Evolutionary conservation across 2,329 filamentous ascomycete genomes (phyloP), one percentile per base, ranked within the genome.

Genomic region (Mycosphaerella arachidis): DNA sequence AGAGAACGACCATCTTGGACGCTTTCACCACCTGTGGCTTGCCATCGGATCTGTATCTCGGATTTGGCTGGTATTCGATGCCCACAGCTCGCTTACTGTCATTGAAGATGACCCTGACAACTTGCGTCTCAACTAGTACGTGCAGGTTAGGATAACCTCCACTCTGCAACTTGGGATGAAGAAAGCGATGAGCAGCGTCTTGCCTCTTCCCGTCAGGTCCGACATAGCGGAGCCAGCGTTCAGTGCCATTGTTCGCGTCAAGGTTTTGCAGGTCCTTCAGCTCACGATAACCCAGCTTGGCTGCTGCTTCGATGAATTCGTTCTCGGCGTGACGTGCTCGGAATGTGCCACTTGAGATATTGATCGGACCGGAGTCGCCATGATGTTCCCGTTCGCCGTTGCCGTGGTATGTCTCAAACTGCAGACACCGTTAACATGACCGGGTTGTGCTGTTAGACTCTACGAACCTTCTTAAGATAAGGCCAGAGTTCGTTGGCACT

Each of bases 61-160:
- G 71, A 58, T 74, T 73, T 6, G 83, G 78, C 13, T 79, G 76
- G 64, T 81, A 84, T 64, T 87, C 82, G 3, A 89, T 79, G 0
- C 85, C 86, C 0, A 78, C 74, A 2, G 86, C 86, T 31, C 75
- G 83, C n/a, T 76, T 68, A 37, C 62, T 48, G 6, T 66, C 63
- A 43, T 67, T 63, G 37, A 68, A 64, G 33, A 67, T 53, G 4
- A 68, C 64, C 29, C 79, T 78, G 0, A 79, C 73, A 1, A 88
- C 84, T 57, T 81, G 81, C 0, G 79, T 78, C 64, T 86, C 78
- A 0, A 81, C 75, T 0, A 88, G 75, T 2, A 88, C 76, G 58
- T 87, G 82, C 1, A 88, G 78, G 58, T 86, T 86, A 0, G 82
- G 78, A 51, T 84, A 77, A 1, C 79, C 72, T 1, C 78, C 78